Evolutionary conservation across 306 rosid species (phyloP), one percentile per base, ranked within the genome.

Genomic region (Lotus japonicus): DNA sequence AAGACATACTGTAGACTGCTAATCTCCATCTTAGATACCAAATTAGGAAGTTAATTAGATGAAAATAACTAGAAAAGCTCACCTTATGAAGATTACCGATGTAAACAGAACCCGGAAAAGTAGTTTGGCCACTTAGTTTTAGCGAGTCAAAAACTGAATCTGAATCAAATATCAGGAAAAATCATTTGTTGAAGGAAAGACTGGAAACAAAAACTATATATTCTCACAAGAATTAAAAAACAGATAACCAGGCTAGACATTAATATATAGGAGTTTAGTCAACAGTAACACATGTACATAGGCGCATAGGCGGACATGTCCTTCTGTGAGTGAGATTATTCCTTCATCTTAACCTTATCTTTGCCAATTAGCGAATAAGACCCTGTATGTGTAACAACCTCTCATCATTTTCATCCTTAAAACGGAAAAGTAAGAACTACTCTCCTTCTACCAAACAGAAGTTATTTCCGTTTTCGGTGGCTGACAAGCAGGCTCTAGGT

Each of bases 61-160:
- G 43, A 73, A 63, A 60, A 68, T 54, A 50, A 61, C 71, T 36
- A 51, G 73, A 46, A 46, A 43, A 81, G 14, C 70, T 78, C 75
- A 83, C 88, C 87, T 85, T 79, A 55, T 54, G 64, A 73, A 72
- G 72, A 80, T 71, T 44, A 52, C 65, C 70, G 41, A 64, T 53
- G 23, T 35, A 72, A 70, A 52, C 77, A 64, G 64, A 78, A 78
- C 64, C 82, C 1, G 80, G 81, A 76, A 85, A 75, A 39, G 42
- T 66, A 18, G 79, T 70, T 56, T 66, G 81, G 52, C 53, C 69
- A 72, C 81, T 75, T 54, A 50, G 62, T 76, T 74, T 83, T 21
- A 74, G 36, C 28, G 81, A 76, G 71, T 81, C 77, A 75, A 68
- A 74, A 81, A 48, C 60, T 36, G 85, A 68, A 35, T 78, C 82